Evolutionary conservation across 163 green algal species (phyloP).

Genomic region (Scenedesmus sp.): DNA sequence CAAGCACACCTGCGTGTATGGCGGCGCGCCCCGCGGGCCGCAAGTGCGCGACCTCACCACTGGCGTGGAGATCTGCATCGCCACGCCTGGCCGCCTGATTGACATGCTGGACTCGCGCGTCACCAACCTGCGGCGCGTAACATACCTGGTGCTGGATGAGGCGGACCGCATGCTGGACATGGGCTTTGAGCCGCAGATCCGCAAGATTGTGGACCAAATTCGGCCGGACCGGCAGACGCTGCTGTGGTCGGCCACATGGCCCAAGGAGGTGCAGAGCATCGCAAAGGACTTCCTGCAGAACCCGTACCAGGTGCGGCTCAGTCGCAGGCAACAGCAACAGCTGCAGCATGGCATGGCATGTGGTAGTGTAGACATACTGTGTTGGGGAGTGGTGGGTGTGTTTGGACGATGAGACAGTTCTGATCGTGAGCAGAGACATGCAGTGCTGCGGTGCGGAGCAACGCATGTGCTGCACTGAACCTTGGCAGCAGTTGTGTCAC

Average conservation of each 20-base stretch:
- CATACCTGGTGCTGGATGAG: conserved; percentile 98
- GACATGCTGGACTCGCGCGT: conserved; percentile 94
- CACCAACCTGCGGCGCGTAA: conserved; percentile 92
- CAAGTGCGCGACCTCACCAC: conserved; percentile 77
- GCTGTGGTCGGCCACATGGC: conserved; percentile 98
- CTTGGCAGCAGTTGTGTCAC: too few relatives aligned
- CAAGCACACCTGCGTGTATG: conserved; percentile 97
- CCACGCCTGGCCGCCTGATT: conserved; percentile 96
- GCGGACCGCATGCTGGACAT: conserved; percentile 99
- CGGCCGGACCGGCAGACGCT: conserved; percentile 97
- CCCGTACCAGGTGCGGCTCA: conserved; percentile 71
- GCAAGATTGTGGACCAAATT: conserved; percentile 88
- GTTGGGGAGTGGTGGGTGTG: neutral
- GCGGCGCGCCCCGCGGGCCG: conserved; percentile 92
- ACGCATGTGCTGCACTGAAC: neutral
- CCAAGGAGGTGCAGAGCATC: conserved; percentile 88
- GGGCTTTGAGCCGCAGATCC: conserved; percentile 98
- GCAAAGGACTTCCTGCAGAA: conserved; percentile 85
- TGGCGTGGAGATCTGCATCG: conserved; percentile 96
- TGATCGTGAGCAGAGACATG: neutral
- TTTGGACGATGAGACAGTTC: too few relatives aligned
- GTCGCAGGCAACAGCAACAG: neutral
- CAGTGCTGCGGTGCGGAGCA: neutral
- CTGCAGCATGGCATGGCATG: neutral
- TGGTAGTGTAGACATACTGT: neutral